phyloP scores from a whole-genome alignment of 495 filamentous ascomycete species.

The Lasiosphaeria ovina region DNA sequence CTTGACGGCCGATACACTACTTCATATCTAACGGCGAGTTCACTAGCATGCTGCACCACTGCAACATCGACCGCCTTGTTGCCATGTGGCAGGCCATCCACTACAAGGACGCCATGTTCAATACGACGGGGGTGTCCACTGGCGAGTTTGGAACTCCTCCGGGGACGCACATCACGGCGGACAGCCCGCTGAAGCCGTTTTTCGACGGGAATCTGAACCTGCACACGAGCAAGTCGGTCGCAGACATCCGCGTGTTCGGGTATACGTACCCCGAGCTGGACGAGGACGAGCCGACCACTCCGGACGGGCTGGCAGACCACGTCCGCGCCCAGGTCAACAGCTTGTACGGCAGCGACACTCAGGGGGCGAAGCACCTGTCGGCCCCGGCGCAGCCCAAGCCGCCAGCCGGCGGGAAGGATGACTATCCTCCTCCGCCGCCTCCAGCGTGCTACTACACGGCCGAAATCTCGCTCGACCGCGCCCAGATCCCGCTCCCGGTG shows the following conservation, averaged over 20 bases:
- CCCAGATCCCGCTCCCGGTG: conserved; percentile 31
- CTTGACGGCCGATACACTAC: background rate
- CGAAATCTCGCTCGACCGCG: conserved; percentile 31
- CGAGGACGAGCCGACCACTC: conserved; percentile 16
- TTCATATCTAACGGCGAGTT: background rate
- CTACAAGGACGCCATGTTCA: conserved; percentile 29
- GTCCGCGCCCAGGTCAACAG: conserved; percentile 32
- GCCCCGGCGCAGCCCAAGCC: too few species aligned
- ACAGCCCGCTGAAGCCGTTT: conserved; percentile 48
- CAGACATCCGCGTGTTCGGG: conserved; percentile 33
- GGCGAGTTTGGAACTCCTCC: conserved; percentile 34
- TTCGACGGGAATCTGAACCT: conserved; percentile 32
- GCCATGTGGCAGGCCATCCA: conserved; percentile 44
- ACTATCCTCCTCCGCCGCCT: background rate
- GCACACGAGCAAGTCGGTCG: conserved; percentile 40
- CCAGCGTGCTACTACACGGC: conserved; percentile 30
- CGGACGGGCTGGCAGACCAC: conserved; percentile 20
- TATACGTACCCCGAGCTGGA: conserved; percentile 49
- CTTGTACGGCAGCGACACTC: conserved; percentile 28
- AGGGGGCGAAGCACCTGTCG: background rate
- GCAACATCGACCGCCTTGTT: conserved; percentile 49
- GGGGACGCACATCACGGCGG: conserved; percentile 32
- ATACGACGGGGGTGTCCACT: conserved; percentile 13
- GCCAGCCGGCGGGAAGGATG: background rate
- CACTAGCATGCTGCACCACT: conserved; percentile 41